phyloP scores from a whole-genome alignment of 2,329 filamentous ascomycete species.

The Thyridium curvatum region DNA sequence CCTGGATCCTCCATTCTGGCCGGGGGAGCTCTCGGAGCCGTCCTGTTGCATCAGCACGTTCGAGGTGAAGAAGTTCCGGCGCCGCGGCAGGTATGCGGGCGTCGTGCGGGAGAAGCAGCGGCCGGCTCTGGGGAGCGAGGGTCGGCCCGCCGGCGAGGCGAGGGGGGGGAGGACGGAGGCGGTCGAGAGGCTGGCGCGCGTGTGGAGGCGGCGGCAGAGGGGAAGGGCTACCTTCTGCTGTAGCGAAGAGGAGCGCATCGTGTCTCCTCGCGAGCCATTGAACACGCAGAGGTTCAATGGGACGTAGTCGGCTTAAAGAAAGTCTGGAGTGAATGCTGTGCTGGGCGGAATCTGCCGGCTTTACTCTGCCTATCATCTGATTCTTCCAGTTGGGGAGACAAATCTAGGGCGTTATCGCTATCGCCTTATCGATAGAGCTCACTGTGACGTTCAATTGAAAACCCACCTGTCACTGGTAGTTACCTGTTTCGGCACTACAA shows the following conservation, averaged over 20 bases:
- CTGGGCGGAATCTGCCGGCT: no score
- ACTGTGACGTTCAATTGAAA: no score
- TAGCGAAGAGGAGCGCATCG: not conserved
- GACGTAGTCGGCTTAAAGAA: no score
- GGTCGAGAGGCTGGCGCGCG: not conserved
- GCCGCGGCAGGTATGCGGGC: slow-evolving; percentile 39
- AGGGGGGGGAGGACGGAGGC: not conserved
- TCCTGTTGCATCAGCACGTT: slow-evolving; percentile 47
- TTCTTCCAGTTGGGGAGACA: no score
- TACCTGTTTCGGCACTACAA: no score
- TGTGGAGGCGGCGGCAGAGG: not conserved
- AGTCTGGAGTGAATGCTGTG: no score
- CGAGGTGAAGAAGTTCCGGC: slow-evolving; percentile 60
- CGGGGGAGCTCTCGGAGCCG: slow-evolving; percentile 10
- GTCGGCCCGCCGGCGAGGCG: not conserved
- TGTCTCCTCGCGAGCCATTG: not conserved
- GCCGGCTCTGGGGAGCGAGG: slow-evolving; percentile 10
- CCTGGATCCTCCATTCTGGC: no score
- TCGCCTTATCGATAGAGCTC: no score
- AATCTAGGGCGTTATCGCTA: no score
- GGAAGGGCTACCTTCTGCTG: not conserved
- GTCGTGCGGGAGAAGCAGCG: slow-evolving; percentile 41
- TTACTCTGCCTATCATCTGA: no score
- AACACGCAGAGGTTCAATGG: no score
- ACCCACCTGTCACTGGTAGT: no score